A percentile compares a stretch with the other conserved stretches of the same genome.
Evolutionary conservation across 306 rosid genomes (phyloP).

Genomic region (Morella rubra): DNA sequence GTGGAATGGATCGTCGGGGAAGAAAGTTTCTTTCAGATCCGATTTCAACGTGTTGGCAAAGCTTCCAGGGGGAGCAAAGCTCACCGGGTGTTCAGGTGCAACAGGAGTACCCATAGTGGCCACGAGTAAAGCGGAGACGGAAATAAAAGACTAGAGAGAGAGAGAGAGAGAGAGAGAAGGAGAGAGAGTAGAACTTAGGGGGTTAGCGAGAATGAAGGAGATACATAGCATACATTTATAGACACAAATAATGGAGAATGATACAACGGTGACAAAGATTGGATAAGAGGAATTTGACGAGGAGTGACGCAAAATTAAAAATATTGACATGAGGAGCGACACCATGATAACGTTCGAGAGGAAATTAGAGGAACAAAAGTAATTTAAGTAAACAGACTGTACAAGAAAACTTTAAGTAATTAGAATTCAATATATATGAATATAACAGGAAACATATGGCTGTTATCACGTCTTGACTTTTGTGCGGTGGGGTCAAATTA

Average conservation of each 20-base stretch:
- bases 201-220: background rate
- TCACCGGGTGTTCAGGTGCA: slow-evolving; percentile 41
- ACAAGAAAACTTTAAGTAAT: too few species aligned
- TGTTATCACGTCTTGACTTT: too few species aligned
- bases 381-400: too few species aligned
- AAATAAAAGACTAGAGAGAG: background rate
- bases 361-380: too few species aligned
- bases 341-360: too few species aligned
- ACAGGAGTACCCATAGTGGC: background rate
- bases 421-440: too few species aligned
- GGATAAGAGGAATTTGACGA: background rate
- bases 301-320: background rate
- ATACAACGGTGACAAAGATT: background rate
- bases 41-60: slow-evolving; percentile 39
- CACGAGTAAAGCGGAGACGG: background rate
- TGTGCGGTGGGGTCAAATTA: too few species aligned
- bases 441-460: too few species aligned
- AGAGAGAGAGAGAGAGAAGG: background rate
- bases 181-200: background rate
- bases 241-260: slow-evolving; percentile 1
- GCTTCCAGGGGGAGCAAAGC: slow-evolving; percentile 37
- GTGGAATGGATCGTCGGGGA: slow-evolving; percentile 71
- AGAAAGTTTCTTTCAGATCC: slow-evolving; percentile 55
- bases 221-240: background rate
- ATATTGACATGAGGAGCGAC: background rate